Conservation (phyloP, 495 filamentous ascomycete species). For the Darksidea phi region DNA sequence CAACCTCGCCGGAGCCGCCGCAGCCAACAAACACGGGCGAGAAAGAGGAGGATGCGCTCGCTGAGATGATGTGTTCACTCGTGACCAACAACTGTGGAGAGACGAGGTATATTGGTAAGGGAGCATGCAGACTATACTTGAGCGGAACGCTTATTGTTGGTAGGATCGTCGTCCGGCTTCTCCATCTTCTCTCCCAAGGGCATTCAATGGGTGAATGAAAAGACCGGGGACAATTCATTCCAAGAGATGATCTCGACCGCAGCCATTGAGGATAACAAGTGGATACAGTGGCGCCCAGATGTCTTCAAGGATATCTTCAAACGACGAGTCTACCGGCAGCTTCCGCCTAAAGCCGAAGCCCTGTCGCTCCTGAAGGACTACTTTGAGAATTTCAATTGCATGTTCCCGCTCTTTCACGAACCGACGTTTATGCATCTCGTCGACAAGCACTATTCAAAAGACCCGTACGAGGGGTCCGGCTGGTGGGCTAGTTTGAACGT, state of each 20-base stretch:
- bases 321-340: conserved; percentile 73
- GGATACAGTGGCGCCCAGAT: conserved; percentile 94
- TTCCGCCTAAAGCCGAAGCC: conserved; percentile 79
- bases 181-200: conserved; percentile 98
- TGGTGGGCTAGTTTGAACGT: conserved; percentile 99
- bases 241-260: conserved; percentile 90
- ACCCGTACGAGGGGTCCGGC: conserved; percentile 93
- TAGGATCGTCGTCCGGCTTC: conserved; percentile 95
- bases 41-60: conserved; percentile 80
- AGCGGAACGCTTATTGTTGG: neutral
- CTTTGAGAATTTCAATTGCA: conserved; percentile 98
- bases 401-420: conserved; percentile 96
- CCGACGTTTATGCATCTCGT: conserved; percentile 97
- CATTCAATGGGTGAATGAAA: conserved; percentile 98
- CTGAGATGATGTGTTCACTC: conserved; percentile 98
- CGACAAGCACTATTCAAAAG: conserved; percentile 83
- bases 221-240: conserved; percentile 91
- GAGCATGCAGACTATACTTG: neutral
- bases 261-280: conserved; percentile 81
- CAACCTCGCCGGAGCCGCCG: conserved; percentile 59
- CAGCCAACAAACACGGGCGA: conserved; percentile 43
- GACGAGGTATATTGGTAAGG: conserved; percentile 90
- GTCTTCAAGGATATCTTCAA: conserved; percentile 92
- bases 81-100: conserved; percentile 98
- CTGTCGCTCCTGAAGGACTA: conserved; percentile 84